These are phyloP conservation scores for Ganoderma leucocontextum DNA, from an alignment of 1,284 basidiomycete species.

Conservation along the genomic window DNA sequence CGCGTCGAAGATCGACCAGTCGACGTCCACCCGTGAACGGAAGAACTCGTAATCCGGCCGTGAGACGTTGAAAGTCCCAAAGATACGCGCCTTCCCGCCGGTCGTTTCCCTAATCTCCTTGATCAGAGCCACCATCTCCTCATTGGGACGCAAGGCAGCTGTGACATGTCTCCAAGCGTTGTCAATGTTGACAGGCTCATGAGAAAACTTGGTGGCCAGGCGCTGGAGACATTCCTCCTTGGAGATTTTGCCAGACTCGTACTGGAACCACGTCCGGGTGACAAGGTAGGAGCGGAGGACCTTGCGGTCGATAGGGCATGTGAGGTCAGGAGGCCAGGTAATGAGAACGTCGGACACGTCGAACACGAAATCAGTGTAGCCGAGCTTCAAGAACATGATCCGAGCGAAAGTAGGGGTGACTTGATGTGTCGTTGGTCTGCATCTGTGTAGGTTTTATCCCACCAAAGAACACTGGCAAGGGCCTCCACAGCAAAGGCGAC, in stretches of 20 bases:
- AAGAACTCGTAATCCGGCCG: constrained; percentile 55
- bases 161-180: constrained; percentile 52
- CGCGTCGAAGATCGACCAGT: constrained; percentile 59
- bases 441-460: neutral
- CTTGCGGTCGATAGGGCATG: constrained; percentile 52
- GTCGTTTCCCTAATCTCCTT: constrained; percentile 50
- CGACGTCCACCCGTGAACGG: constrained; percentile 46
- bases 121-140: constrained; percentile 54
- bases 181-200: constrained; percentile 47
- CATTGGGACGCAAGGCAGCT: constrained; percentile 50
- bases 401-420: neutral
- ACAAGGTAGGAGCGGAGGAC: constrained; percentile 52
- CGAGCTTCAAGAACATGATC: constrained; percentile 25
- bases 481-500: neutral
- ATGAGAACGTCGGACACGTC: constrained; percentile 66
- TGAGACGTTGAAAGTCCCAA: constrained; percentile 66
- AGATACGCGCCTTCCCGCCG: constrained; percentile 46
- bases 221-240: constrained; percentile 52
- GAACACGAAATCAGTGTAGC: constrained; percentile 49
- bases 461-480: neutral
- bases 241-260: constrained; percentile 44
- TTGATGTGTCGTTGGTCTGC: neutral
- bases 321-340: constrained; percentile 57
- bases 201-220: constrained; percentile 48
- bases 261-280: constrained; percentile 43